Percentiles rank a stretch among this genome's conserved stretches.
Evolutionary conservation across 768 basidiomycete genomes (phyloP).

Genomic region (Russula sp.): DNA sequence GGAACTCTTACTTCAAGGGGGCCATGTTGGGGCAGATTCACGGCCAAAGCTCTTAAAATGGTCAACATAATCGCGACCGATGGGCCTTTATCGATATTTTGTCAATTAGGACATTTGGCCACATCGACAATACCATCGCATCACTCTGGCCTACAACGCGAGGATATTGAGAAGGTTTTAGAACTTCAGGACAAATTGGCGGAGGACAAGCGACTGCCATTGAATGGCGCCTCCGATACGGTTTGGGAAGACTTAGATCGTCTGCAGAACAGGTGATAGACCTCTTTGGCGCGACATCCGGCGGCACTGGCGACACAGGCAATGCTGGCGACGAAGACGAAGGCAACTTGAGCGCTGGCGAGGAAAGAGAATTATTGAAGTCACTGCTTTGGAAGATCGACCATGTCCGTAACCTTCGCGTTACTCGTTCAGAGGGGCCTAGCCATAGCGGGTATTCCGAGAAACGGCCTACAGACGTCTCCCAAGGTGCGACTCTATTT

Average conservation of each 20-base stretch:
- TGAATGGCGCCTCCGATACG: background rate
- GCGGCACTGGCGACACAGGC: no score
- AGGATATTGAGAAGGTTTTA: constrained; percentile 8
- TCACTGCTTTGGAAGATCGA: background rate
- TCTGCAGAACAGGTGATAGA: background rate
- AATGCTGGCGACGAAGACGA: no score
- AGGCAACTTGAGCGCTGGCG: background rate
- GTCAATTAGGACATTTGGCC: constrained; percentile 5
- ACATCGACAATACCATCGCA: background rate
- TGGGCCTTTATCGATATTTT: constrained; percentile 19
- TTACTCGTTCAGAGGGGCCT: no score
- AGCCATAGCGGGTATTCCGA: background rate
- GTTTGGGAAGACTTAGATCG: constrained; percentile 2
- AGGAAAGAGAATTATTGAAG: background rate
- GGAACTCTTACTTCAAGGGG: constrained; percentile 7
- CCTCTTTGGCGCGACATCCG: background rate
- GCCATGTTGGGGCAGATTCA: constrained; percentile 8
- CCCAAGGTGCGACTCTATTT: no score
- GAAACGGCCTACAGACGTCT: background rate
- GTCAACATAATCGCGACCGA: background rate
- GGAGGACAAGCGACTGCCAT: background rate
- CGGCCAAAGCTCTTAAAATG: constrained; percentile 1
- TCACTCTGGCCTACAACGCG: background rate
- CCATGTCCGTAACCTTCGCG: background rate
- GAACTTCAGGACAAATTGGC: constrained; percentile 8